Conservation (phyloP, 2,329 filamentous ascomycete species). For the Trichoderma cornu-damae region DNA sequence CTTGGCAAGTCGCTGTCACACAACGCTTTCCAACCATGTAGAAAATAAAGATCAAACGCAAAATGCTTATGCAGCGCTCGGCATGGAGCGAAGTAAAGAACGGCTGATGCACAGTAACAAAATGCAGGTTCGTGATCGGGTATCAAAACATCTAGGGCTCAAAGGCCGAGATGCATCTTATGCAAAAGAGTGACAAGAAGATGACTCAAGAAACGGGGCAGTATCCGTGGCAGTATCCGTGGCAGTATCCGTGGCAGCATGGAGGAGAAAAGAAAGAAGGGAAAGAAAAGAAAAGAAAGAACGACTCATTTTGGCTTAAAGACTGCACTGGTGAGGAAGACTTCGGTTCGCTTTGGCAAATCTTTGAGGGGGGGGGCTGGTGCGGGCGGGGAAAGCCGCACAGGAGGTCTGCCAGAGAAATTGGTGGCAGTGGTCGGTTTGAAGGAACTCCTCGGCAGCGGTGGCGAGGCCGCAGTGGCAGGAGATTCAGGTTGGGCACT, state of each 20-base stretch:
- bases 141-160: conserved; percentile 1
- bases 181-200: conserved; percentile 11
- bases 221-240: no score
- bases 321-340: conserved; percentile 48
- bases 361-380: conserved; percentile 35
- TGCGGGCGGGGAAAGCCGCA: conserved; percentile 30
- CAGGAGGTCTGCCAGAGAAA: conserved; percentile 18
- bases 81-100: neutral
- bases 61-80: neutral
- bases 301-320: conserved; percentile 38
- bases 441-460: neutral
- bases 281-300: conserved; percentile 16
- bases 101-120: conserved; percentile 3
- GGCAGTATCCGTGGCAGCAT: neutral
- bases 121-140: conserved; percentile 5
- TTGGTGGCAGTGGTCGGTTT: neutral
- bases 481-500: conserved; percentile 32
- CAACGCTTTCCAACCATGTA: neutral
- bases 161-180: neutral
- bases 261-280: neutral
- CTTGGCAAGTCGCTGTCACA: neutral
- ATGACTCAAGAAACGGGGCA: no score
- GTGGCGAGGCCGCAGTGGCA: conserved; percentile 8
- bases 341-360: conserved; percentile 22
- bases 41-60: conserved; percentile 1